phyloP scores from a whole-genome alignment of 2,329 filamentous ascomycete species.

The Aspergillus texensis region DNA sequence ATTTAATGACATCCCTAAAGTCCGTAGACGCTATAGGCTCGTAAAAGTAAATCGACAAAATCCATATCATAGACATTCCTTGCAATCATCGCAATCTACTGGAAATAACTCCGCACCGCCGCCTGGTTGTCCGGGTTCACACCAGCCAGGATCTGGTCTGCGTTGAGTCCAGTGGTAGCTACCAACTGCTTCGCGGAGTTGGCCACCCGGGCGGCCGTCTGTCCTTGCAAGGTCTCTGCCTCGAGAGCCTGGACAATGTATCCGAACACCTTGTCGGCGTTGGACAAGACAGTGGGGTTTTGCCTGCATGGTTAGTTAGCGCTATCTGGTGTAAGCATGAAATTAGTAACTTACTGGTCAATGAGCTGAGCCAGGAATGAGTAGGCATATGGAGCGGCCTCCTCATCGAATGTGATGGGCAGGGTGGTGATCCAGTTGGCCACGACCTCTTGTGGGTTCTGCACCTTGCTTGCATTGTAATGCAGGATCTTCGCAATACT shows the following conservation, averaged over 20 bases:
- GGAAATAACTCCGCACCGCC: constrained; percentile 77
- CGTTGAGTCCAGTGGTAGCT: constrained; percentile 71
- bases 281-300: constrained; percentile 77
- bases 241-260: constrained; percentile 87
- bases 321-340: too few relatives aligned
- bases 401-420: constrained; percentile 91
- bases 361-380: constrained; percentile 89
- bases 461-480: constrained; percentile 77
- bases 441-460: constrained; percentile 74
- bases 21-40: constrained; percentile 12
- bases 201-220: constrained; percentile 77
- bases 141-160: constrained; percentile 72
- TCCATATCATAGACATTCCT: constrained; percentile 15
- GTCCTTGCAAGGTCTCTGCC: constrained; percentile 83
- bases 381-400: constrained; percentile 95
- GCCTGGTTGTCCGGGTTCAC: constrained; percentile 80
- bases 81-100: constrained; percentile 24
- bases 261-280: constrained; percentile 80
- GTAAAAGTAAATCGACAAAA: constrained; percentile 4
- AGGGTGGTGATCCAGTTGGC: constrained; percentile 88
- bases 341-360: constrained; percentile 73
- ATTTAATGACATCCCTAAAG: constrained; percentile 7
- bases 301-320: constrained; percentile 58
- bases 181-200: constrained; percentile 77
- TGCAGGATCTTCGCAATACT: constrained; percentile 96